These are phyloP conservation scores for Fusarium sublunatum DNA, from an alignment of 2,329 filamentous ascomycete species.

Conservation along the genomic window DNA sequence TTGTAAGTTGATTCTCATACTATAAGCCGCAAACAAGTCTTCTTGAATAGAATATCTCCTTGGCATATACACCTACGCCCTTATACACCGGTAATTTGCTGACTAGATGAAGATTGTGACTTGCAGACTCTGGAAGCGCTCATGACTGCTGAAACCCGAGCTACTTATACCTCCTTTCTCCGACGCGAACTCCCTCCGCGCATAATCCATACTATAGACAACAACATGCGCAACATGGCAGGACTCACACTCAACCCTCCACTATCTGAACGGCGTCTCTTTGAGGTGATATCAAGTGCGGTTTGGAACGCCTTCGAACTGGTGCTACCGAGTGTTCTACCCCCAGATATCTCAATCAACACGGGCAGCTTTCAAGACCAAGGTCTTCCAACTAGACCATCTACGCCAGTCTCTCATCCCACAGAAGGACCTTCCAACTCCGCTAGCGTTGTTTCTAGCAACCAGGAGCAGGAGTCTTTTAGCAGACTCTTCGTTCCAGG, in stretches of 20 bases:
- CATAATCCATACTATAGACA: constrained; percentile 5
- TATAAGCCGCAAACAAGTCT: no score
- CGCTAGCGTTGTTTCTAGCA: no score
- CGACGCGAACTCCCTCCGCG: constrained; percentile 15
- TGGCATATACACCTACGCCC: no score
- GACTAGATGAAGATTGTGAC: constrained; percentile 2
- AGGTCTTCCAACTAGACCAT: no score
- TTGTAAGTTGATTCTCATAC: constrained; percentile 3
- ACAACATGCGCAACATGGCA: constrained; percentile 12
- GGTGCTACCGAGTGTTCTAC: no score
- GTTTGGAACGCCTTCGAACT: constrained; percentile 31
- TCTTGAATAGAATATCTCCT: background rate
- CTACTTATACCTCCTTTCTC: constrained; percentile 15
- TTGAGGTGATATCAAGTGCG: constrained; percentile 7
- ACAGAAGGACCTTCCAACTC: no score
- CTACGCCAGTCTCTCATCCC: no score
- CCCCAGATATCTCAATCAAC: no score
- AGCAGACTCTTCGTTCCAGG: no score
- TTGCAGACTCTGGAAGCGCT: constrained; percentile 1
- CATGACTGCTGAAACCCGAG: background rate
- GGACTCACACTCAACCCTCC: background rate
- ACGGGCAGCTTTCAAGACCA: no score
- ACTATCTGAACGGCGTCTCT: constrained; percentile 10
- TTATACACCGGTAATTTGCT: no score
- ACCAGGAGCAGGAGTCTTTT: no score